Evolutionary conservation across 2,329 filamentous ascomycete species (phyloP).

Genomic region (Elsinoe ampelina): DNA sequence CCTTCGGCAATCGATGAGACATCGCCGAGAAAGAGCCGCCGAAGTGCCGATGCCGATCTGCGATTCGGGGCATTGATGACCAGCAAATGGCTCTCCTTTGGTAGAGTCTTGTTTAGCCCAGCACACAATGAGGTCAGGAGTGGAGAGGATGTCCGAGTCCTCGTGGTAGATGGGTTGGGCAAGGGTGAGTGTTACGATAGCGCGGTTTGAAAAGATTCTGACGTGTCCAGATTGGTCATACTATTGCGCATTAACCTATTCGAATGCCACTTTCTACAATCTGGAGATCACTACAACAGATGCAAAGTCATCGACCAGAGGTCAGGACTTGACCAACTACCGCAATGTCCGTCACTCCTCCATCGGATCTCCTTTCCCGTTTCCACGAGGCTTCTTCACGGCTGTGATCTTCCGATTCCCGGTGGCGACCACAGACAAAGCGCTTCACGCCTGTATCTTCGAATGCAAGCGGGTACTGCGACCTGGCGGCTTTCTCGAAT

Average conservation of each 20-base stretch:
- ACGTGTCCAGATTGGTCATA: conserved; percentile 62
- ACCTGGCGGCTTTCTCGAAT: conserved; percentile 69
- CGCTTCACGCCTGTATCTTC: conserved; percentile 61
- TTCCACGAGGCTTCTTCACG: conserved; percentile 65
- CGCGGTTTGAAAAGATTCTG: no score
- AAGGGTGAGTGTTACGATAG: conserved; percentile 39
- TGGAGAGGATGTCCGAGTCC: conserved; percentile 52
- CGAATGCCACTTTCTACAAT: conserved; percentile 66
- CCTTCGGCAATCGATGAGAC: not conserved
- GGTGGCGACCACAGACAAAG: conserved; percentile 54
- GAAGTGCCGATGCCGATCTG: conserved; percentile 50
- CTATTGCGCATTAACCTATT: conserved; percentile 73
- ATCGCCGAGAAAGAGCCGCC: conserved; percentile 7
- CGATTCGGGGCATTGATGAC: conserved; percentile 74
- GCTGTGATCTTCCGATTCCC: conserved; percentile 72
- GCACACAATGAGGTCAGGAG: conserved; percentile 60
- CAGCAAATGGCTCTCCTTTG: conserved; percentile 80
- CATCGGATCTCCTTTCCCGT: conserved; percentile 59
- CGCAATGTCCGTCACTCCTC: conserved; percentile 62
- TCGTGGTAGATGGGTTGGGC: conserved; percentile 76
- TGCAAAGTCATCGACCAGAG: conserved; percentile 10
- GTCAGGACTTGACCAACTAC: conserved; percentile 48
- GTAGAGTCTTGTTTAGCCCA: conserved; percentile 73
- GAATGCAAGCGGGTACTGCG: conserved; percentile 71
- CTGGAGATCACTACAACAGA: conserved; percentile 35